These are phyloP conservation scores for Nowakowskiella sp. DNA, from an alignment of 192 early-diverging fungal species.

Conservation along the genomic window DNA sequence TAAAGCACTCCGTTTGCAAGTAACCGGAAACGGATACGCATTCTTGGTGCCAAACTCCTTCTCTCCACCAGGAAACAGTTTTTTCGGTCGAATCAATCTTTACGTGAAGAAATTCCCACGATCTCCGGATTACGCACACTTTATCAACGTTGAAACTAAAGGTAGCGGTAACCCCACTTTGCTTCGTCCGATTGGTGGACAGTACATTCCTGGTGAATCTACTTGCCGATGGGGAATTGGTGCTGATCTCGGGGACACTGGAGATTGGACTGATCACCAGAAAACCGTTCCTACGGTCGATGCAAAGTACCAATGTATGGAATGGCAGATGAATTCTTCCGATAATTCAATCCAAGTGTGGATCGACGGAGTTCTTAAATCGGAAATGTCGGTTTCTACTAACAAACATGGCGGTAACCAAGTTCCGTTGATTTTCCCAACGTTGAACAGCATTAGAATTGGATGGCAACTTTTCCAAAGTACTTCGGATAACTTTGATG, in stretches of 20 bases:
- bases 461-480: constrained; percentile 16
- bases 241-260: constrained; percentile 6
- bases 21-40: constrained; percentile 4
- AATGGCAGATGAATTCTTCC: neutral
- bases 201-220: constrained; percentile 15
- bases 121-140: constrained; percentile 17
- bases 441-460: constrained; percentile 11
- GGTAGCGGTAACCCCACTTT: constrained; percentile 12
- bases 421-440: constrained; percentile 10
- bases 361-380: constrained; percentile 6
- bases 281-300: neutral
- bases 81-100: too few relatives aligned
- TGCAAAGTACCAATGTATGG: constrained; percentile 1
- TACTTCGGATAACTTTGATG: constrained; percentile 14
- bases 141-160: constrained; percentile 19
- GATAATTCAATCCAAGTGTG: constrained; percentile 6
- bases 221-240: constrained; percentile 1
- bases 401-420: constrained; percentile 14
- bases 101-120: constrained; percentile 19
- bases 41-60: constrained; percentile 16
- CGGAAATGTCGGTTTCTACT: neutral
- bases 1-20: constrained; percentile 11
- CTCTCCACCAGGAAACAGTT: too few relatives aligned
- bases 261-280: constrained; percentile 8
- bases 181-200: constrained; percentile 20